Base-by-base conservation (phyloP, 202 grass and related monocot genomes). In the Saccharum hybrid region DNA sequence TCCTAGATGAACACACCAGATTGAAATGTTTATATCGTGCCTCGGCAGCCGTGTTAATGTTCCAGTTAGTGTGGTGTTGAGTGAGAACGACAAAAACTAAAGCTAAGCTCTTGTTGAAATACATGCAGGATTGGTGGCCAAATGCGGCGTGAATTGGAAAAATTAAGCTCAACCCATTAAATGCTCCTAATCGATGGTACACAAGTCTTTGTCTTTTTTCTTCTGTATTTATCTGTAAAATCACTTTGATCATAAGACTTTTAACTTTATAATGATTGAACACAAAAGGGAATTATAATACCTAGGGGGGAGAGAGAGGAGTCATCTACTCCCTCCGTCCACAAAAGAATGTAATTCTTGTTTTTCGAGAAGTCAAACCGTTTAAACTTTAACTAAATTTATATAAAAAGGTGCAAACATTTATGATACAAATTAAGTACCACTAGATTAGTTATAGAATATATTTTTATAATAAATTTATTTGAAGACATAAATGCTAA, bases 61-160 rank as follows among this genome's bases (percentile, higher is more conserved):
- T 71, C n/a, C 63, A 56, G 56, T 68, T 34, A 64, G 71, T 51
- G 72, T 75, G 39, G 82, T 75, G 79, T 11, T 74, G 11, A 79
- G 73, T 79, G 88, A 36, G 52, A 86, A 78, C 48, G 80, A 90
- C 88, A 74, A 82, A 1, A 73, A 15, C 59, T n/a, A 18, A 90
- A 79, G 49, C 52, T 34, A 83, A 79, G 52, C 40, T 63, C 52
- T 75, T 56, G 84, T 79, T 86, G 84, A 86, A 90, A 83, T 86
- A 75, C 68, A 90, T 86, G 83, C 83, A 75, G 51, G 40, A 63
- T 41, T 74, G 57, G 57, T 68, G 66, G 78, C 15, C 66, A 71
- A 73, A 74, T 61, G 40, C 66, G 61, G 60, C 66, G 79, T 51
- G 61, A 26, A 57, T 63, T 41, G 71, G 18, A 86, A 78, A 62